phyloP scores from a whole-genome alignment of 352 stramenopile species.

The Pythium grandisporangium region DNA sequence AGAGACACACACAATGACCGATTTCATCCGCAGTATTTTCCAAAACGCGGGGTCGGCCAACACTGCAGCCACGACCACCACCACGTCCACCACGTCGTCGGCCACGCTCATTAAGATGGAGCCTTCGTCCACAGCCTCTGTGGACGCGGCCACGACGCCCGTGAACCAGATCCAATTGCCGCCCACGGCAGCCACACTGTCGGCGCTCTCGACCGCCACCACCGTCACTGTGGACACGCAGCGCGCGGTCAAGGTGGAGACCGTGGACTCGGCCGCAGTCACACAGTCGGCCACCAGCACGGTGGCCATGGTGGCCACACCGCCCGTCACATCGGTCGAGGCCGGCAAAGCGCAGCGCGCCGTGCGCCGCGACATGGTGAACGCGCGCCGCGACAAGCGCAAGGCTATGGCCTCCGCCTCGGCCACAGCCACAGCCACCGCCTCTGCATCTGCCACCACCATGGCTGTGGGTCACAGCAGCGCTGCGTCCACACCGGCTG shows the following conservation, averaged over 20 bases:
- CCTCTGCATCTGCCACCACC: too few species aligned
- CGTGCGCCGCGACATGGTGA: constrained; percentile 45
- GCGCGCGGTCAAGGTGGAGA: constrained; percentile 54
- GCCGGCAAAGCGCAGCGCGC: constrained; percentile 59
- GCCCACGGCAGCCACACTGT: constrained; percentile 9
- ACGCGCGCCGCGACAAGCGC: constrained; percentile 70
- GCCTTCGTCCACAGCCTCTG: too few species aligned
- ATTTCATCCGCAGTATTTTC: constrained; percentile 71
- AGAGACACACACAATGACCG: constrained; percentile 35
- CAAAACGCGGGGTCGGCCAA: constrained; percentile 20
- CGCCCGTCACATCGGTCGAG: constrained; percentile 2
- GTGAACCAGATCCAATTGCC: constrained; percentile 60
- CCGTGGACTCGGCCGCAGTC: constrained; percentile 2
- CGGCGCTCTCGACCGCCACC: constrained; percentile 7
- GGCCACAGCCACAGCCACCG: too few species aligned
- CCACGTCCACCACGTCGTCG: not conserved
- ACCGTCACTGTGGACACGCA: constrained; percentile 23
- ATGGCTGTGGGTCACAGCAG: too few species aligned
- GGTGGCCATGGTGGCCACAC: too few species aligned
- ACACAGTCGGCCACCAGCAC: too few species aligned
- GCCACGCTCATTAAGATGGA: not conserved
- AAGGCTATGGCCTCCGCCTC: constrained; percentile 32
- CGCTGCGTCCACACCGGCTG: too few species aligned
- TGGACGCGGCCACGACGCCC: constrained; percentile 18
- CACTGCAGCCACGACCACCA: not conserved